phyloP scores from a whole-genome alignment of 2,329 filamentous ascomycete genomes.

The Teratosphaeria nubilosa region DNA sequence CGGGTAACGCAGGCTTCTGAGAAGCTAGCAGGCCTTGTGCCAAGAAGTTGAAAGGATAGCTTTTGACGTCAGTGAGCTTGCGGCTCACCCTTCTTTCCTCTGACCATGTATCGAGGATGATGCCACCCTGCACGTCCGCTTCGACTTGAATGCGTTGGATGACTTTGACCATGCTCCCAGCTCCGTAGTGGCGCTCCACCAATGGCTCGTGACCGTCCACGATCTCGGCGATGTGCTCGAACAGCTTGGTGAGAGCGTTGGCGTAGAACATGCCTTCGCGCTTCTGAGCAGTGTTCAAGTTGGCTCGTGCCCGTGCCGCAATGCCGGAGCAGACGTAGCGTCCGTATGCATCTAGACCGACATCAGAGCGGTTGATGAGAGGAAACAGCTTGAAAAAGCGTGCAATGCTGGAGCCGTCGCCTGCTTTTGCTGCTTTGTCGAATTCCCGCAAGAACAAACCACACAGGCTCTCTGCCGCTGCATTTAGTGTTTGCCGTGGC shows the following conservation, averaged over 20 bases:
- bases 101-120: slow-evolving; percentile 89
- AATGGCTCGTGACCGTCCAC: slow-evolving; percentile 83
- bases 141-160: slow-evolving; percentile 89
- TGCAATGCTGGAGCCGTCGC: slow-evolving; percentile 82
- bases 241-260: slow-evolving; percentile 78
- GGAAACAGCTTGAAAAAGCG: slow-evolving; percentile 98
- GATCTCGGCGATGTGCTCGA: slow-evolving; percentile 96
- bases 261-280: slow-evolving; percentile 86
- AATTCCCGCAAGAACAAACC: slow-evolving; percentile 88
- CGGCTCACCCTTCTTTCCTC: slow-evolving; percentile 79
- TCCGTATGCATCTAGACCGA: slow-evolving; percentile 89
- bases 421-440: slow-evolving; percentile 76
- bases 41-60: slow-evolving; percentile 93
- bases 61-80: slow-evolving; percentile 88
- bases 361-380: slow-evolving; percentile 77
- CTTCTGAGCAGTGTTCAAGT: slow-evolving; percentile 56
- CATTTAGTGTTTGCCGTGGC: slow-evolving; percentile 75
- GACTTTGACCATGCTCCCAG: slow-evolving; percentile 86
- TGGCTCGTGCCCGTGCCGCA: slow-evolving; percentile 68
- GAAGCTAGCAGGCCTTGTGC: slow-evolving; percentile 83
- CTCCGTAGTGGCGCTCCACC: slow-evolving; percentile 88
- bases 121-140: slow-evolving; percentile 91
- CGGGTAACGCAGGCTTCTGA: slow-evolving; percentile 55
- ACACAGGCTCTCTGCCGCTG: slow-evolving; percentile 80
- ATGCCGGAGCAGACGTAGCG: slow-evolving; percentile 94